Conservation (phyloP, 257 asterid genomes). For the Nicotiana tomentosiformis region DNA sequence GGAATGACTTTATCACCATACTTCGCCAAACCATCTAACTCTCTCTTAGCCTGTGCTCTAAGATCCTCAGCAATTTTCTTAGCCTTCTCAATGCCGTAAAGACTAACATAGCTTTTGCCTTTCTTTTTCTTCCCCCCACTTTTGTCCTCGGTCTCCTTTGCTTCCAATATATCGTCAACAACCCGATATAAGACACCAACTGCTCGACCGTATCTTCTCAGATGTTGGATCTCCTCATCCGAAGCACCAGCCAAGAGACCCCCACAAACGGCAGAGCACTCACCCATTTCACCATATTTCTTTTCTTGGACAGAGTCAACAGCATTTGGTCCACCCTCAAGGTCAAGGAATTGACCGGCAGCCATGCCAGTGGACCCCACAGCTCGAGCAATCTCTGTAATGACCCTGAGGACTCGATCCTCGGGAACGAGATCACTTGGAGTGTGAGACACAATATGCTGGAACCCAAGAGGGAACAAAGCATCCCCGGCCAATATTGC, state of each 20-base stretch:
- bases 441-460: conserved; percentile 81
- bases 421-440: conserved; percentile 74
- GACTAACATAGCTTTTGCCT: conserved; percentile 67
- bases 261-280: conserved; percentile 95
- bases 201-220: conserved; percentile 52
- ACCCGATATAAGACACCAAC: conserved; percentile 57
- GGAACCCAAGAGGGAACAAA: conserved; percentile 90
- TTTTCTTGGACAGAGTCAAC: conserved; percentile 75
- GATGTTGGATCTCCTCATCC: conserved; percentile 63
- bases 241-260: conserved; percentile 86
- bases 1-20: conserved; percentile 77
- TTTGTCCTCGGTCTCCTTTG: conserved; percentile 22
- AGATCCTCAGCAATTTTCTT: conserved; percentile 79
- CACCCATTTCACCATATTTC: conserved; percentile 92
- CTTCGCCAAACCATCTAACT: conserved; percentile 54
- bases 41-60: conserved; percentile 66
- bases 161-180: conserved; percentile 59
- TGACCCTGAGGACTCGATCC: conserved; percentile 51
- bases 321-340: conserved; percentile 70
- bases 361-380: conserved; percentile 99
- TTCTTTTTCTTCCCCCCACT: conserved; percentile 28
- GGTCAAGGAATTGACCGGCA: conserved; percentile 86
- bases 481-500: conserved; percentile 97
- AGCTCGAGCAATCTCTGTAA: conserved; percentile 89
- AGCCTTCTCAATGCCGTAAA: conserved; percentile 84